A percentile compares a stretch with the other conserved stretches of the same genome.
Conservation (phyloP, 129 eudicot species). For the Helianthus tuberosus region DNA sequence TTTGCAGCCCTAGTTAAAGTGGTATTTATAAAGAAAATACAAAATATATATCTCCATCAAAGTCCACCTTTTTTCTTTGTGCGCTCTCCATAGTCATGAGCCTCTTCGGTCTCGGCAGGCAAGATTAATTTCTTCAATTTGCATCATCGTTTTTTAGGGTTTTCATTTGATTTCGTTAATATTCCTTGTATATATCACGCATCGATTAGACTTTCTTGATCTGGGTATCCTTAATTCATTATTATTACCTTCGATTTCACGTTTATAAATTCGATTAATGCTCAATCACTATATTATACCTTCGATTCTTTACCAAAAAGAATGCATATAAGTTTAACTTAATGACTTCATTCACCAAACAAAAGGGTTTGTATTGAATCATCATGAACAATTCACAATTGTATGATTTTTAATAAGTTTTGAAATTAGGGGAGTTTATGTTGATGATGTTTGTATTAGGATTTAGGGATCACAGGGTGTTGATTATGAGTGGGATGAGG, state of each 20-base stretch:
- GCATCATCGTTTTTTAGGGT: neutral
- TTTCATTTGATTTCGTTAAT: neutral
- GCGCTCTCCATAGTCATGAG: slow-evolving; percentile 54
- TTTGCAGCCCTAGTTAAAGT: too few species aligned
- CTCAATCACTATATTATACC: slow-evolving; percentile 16
- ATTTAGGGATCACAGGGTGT: slow-evolving; percentile 17
- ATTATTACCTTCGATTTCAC: slow-evolving; percentile 12
- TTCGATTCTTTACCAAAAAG: neutral
- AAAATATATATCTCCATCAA: too few species aligned
- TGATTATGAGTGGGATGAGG: slow-evolving; percentile 5
- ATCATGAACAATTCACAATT: neutral
- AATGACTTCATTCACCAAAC: neutral
- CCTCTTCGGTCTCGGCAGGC: slow-evolving; percentile 97
- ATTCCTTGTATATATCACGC: slow-evolving; percentile 5
- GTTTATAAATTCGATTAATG: slow-evolving; percentile 9
- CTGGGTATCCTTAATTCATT: slow-evolving; percentile 17
- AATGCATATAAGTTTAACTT: neutral
- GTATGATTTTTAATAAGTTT: neutral
- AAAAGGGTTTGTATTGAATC: neutral
- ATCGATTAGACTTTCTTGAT: slow-evolving; percentile 26
- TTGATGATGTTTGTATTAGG: neutral
- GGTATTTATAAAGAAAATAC: too few species aligned
- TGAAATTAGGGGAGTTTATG: slow-evolving; percentile 1
- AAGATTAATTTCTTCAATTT: neutral
- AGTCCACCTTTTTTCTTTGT: too few species aligned